Percentiles rank a stretch among this genome's conserved stretches.
Conservation (phyloP, 2,329 filamentous ascomycete species). For the Eutypella sp. region DNA sequence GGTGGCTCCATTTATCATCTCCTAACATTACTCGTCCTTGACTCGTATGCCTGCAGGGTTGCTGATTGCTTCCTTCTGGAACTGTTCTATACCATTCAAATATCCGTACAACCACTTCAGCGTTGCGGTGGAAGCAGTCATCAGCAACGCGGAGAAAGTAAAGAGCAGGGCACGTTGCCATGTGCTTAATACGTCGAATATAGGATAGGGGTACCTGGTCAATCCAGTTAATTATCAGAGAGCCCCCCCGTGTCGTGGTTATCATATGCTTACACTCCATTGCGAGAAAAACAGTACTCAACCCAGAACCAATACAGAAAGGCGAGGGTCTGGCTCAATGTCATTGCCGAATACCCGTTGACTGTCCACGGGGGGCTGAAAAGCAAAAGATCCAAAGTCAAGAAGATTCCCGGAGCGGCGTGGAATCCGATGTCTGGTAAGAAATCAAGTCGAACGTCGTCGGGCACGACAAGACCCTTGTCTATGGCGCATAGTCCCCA, state of each 20-base stretch:
- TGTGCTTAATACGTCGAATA: slow-evolving; percentile 66
- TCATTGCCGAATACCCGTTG: slow-evolving; percentile 52
- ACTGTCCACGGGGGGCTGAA: slow-evolving; percentile 71
- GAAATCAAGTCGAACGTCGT: slow-evolving; percentile 50
- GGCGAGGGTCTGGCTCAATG: slow-evolving; percentile 53
- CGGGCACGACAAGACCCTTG: slow-evolving; percentile 45
- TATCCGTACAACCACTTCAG: slow-evolving; percentile 67
- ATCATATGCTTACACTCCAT: slow-evolving; percentile 51
- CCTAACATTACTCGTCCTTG: slow-evolving; percentile 15
- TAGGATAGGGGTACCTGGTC: slow-evolving; percentile 75
- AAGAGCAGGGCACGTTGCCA: slow-evolving; percentile 66
- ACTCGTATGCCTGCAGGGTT: slow-evolving; percentile 14
- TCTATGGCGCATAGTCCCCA: slow-evolving; percentile 62
- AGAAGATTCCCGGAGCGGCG: slow-evolving; percentile 58
- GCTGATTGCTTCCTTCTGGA: slow-evolving; percentile 29
- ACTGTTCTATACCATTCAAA: slow-evolving; percentile 53
- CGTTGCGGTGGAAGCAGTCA: slow-evolving; percentile 63
- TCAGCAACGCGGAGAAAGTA: slow-evolving; percentile 60
- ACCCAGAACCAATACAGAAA: slow-evolving; percentile 74
- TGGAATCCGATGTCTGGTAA: slow-evolving; percentile 61
- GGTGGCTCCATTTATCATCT: not conserved
- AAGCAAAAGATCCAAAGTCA: slow-evolving; percentile 61
- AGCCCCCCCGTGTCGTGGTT: not conserved
- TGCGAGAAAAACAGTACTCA: slow-evolving; percentile 63
- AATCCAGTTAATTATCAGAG: not conserved